A percentile compares a stretch with the other conserved stretches of the same genome.
Conservation (phyloP, 2,329 filamentous ascomycete genomes). For the Beauveria asiatica region DNA sequence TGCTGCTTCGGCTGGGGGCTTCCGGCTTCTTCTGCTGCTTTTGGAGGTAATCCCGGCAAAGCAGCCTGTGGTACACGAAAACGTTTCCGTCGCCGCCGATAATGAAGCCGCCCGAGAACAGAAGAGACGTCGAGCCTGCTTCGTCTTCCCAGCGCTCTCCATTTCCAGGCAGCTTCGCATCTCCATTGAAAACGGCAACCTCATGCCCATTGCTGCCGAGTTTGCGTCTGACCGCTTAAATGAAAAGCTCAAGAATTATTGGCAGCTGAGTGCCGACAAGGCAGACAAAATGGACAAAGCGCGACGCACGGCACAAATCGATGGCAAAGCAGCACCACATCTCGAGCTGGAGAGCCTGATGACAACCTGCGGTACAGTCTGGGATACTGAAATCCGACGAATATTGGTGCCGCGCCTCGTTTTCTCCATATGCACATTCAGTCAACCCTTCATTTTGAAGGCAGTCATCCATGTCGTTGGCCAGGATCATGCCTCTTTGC, state of each 20-base stretch:
- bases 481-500: background rate
- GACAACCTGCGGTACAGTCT: background rate
- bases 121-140: background rate
- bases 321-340: background rate
- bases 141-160: background rate
- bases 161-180: slow-evolving; percentile 5
- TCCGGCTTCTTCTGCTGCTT: background rate
- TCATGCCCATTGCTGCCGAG: slow-evolving; percentile 2
- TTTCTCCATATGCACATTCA: slow-evolving; percentile 2
- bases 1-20: background rate
- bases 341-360: background rate
- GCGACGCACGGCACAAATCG: background rate
- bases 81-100: background rate
- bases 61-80: background rate
- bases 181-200: slow-evolving; percentile 6
- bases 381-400: background rate
- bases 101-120: background rate
- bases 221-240: slow-evolving; percentile 3
- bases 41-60: background rate
- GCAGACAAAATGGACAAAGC: background rate
- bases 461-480: background rate
- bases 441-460: slow-evolving; percentile 3
- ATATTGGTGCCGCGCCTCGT: slow-evolving; percentile 1
- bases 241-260: slow-evolving; percentile 3
- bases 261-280: background rate